Evolutionary conservation across 2,329 filamentous ascomycete genomes (phyloP).

Genomic region (Talaromyces sp.): DNA sequence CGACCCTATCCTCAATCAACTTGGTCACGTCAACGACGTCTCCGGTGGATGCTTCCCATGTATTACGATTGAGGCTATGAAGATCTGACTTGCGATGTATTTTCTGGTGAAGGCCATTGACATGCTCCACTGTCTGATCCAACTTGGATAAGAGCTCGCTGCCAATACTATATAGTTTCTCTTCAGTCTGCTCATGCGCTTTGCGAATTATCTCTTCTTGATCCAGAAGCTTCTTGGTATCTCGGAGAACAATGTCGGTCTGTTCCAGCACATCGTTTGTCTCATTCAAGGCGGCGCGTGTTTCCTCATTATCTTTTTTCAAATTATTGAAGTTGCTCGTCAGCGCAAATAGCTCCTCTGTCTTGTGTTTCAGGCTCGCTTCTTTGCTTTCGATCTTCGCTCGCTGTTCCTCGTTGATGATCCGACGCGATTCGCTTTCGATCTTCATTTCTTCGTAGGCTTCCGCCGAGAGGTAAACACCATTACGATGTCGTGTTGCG

Average conservation of each 20-base stretch:
- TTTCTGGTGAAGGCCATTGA: slow-evolving; percentile 79
- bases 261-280: slow-evolving; percentile 80
- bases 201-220: slow-evolving; percentile 77
- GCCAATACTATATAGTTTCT: slow-evolving; percentile 69
- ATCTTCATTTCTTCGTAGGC: slow-evolving; percentile 86
- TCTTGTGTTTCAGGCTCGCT: slow-evolving; percentile 82
- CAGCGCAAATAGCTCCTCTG: slow-evolving; percentile 83
- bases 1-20: slow-evolving; percentile 71
- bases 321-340: slow-evolving; percentile 82
- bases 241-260: slow-evolving; percentile 76
- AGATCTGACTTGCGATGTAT: slow-evolving; percentile 80
- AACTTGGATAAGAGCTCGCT: slow-evolving; percentile 73
- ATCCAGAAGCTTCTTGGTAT: slow-evolving; percentile 69
- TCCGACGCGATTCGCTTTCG: slow-evolving; percentile 85
- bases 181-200: slow-evolving; percentile 82
- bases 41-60: slow-evolving; percentile 72
- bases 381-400: slow-evolving; percentile 93
- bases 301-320: slow-evolving; percentile 84
- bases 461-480: slow-evolving; percentile 87
- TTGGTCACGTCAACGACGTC: slow-evolving; percentile 73
- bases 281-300: slow-evolving; percentile 66
- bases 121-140: slow-evolving; percentile 71
- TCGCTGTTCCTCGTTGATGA: slow-evolving; percentile 85
- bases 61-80: slow-evolving; percentile 70
- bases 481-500: slow-evolving; percentile 86